phyloP scores from a whole-genome alignment of 2,329 filamentous ascomycete species.

The Calonectria naviculata region DNA sequence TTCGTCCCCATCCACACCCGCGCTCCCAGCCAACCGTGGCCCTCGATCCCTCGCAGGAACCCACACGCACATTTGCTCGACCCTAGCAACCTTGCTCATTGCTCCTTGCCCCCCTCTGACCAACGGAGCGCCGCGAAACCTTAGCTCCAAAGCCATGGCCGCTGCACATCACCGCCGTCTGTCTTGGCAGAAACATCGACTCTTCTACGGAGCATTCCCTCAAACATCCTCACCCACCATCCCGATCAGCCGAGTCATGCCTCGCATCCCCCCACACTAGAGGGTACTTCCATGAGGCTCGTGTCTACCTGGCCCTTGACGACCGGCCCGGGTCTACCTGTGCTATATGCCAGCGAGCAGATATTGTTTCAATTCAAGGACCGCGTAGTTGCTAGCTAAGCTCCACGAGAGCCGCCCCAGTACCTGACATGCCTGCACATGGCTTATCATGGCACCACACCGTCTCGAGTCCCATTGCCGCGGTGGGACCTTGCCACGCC shows the following conservation, averaged over 20 bases:
- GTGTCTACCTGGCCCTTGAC: slow-evolving; percentile 20
- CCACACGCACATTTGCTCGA: slow-evolving; percentile 4
- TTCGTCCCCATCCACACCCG: neutral
- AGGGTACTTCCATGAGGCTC: slow-evolving; percentile 27
- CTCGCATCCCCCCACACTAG: slow-evolving; percentile 35
- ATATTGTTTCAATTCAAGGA: neutral
- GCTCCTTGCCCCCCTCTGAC: neutral
- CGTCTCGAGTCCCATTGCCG: slow-evolving; percentile 24
- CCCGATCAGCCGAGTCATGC: slow-evolving; percentile 38
- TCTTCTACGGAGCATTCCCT: neutral
- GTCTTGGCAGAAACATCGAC: slow-evolving; percentile 16
- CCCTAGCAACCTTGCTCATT: slow-evolving; percentile 7
- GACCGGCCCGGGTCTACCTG: slow-evolving; percentile 14
- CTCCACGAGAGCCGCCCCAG: neutral
- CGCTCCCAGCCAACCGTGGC: slow-evolving; percentile 6
- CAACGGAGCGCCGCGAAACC: neutral
- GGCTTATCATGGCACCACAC: slow-evolving; percentile 39
- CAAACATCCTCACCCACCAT: neutral
- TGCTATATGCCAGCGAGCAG: neutral
- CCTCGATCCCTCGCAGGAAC: neutral
- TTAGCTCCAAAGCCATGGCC: slow-evolving; percentile 2
- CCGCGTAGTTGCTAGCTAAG: neutral
- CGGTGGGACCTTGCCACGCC: slow-evolving; percentile 28
- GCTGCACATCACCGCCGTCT: slow-evolving; percentile 18
- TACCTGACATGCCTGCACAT: slow-evolving; percentile 5